A percentile compares a stretch with the other conserved stretches of the same genome.
phyloP scores from a whole-genome alignment of 805 yeast genomes.

The Sugiyamaella boreocaroliniensis region DNA sequence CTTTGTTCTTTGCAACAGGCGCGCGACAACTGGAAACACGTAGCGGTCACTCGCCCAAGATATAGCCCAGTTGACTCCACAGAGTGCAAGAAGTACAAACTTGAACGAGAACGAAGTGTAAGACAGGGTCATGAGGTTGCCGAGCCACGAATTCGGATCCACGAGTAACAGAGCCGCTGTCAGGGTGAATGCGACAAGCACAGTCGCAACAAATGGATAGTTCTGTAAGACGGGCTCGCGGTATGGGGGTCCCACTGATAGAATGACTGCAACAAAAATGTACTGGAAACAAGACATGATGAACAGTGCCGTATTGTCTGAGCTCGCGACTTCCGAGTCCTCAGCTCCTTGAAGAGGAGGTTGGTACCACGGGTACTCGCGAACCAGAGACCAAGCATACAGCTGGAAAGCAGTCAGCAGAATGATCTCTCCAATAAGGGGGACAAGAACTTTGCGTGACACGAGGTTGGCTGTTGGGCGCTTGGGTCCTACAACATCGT shows the following conservation, averaged over 20 bases:
- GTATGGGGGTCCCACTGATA: slow-evolving; percentile 91
- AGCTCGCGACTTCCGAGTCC: slow-evolving; percentile 70
- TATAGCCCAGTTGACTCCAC: slow-evolving; percentile 43
- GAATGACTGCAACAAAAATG: slow-evolving; percentile 71
- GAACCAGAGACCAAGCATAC: slow-evolving; percentile 52
- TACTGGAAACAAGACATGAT: slow-evolving; percentile 82
- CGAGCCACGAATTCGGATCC: slow-evolving; percentile 48
- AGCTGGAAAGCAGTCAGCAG: slow-evolving; percentile 61
- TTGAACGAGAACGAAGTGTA: slow-evolving; percentile 47
- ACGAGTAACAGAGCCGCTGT: slow-evolving; percentile 52
- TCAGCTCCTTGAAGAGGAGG: slow-evolving; percentile 76
- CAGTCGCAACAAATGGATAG: slow-evolving; percentile 61
- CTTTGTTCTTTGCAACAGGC: slow-evolving; percentile 15
- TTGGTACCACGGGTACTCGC: slow-evolving; percentile 64
- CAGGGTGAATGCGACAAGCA: slow-evolving; percentile 42
- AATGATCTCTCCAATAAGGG: slow-evolving; percentile 71
- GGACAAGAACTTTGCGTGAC: slow-evolving; percentile 78
- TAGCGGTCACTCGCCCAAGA: slow-evolving; percentile 42
- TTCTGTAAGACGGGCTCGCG: slow-evolving; percentile 65
- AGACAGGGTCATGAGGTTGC: slow-evolving; percentile 71
- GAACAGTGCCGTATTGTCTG: slow-evolving; percentile 86
- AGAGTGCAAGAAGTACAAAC: slow-evolving; percentile 30
- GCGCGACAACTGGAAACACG: slow-evolving; percentile 39
- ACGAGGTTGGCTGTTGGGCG: slow-evolving; percentile 93
- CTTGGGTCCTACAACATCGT: slow-evolving; percentile 47